A percentile compares a stretch with the other conserved stretches of the same genome.
phyloP scores from a whole-genome alignment of 176 grass and related monocot species.

The Musa troglodytarum region DNA sequence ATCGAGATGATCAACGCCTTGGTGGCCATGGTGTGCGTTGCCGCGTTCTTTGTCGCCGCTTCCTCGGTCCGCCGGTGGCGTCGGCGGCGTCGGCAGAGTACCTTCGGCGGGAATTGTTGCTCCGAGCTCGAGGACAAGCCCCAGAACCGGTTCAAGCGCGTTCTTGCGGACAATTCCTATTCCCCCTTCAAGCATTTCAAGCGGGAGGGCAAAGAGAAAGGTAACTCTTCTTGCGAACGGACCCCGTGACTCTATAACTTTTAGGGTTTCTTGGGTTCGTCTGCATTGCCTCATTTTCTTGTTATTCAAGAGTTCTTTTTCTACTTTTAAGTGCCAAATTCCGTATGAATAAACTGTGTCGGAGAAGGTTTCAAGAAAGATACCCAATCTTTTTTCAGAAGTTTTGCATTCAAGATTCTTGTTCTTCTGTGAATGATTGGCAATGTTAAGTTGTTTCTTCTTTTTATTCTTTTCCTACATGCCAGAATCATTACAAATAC shows the following conservation, averaged over 20 bases:
- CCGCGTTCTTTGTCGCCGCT: slow-evolving; percentile 23
- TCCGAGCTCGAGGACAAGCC: slow-evolving; percentile 58
- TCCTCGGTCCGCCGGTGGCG: slow-evolving; percentile 29
- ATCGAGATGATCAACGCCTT: slow-evolving; percentile 31
- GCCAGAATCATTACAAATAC: no score
- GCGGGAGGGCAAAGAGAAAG: slow-evolving; percentile 21
- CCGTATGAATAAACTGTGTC: no score
- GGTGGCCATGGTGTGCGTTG: slow-evolving; percentile 10
- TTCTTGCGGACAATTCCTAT: slow-evolving; percentile 75
- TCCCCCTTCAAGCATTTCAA: slow-evolving; percentile 71
- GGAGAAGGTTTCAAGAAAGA: no score
- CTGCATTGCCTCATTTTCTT: neutral
- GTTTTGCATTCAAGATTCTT: no score
- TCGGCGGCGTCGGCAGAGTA: slow-evolving; percentile 3
- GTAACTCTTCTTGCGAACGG: slow-evolving; percentile 3
- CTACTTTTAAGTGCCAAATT: no score
- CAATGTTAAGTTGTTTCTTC: no score
- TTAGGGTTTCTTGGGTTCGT: neutral
- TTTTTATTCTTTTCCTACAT: no score
- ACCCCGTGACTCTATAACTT: slow-evolving; percentile 5
- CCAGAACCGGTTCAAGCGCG: slow-evolving; percentile 66
- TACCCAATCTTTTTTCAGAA: no score
- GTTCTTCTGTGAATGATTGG: no score
- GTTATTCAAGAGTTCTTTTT: neutral
- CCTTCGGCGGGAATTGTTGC: slow-evolving; percentile 20